phyloP scores from a whole-genome alignment of 352 stramenopile species.

The Globisporangium lucens region DNA sequence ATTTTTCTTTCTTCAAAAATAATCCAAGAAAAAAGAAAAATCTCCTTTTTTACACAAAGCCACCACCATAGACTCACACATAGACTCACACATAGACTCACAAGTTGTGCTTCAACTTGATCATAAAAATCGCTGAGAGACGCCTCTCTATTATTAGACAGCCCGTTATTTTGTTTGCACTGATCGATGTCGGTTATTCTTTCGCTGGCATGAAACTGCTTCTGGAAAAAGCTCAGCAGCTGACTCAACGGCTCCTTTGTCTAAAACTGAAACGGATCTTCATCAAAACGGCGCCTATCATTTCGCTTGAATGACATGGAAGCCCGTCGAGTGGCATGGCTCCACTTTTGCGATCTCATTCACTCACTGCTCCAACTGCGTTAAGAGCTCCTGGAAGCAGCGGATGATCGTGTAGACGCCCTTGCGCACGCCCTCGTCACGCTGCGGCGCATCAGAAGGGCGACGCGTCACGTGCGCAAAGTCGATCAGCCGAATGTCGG shows the following conservation, averaged over 20 bases:
- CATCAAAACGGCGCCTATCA: neutral
- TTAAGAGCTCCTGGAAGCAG: constrained; percentile 52
- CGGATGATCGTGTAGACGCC: constrained; percentile 49
- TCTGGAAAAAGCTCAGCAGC: neutral
- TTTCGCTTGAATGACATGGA: constrained; percentile 1
- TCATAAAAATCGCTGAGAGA: neutral
- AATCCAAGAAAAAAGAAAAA: neutral
- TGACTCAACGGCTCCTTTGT: neutral
- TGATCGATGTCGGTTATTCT: neutral
- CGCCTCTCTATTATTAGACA: neutral
- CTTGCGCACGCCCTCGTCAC: constrained; percentile 57
- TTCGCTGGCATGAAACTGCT: neutral
- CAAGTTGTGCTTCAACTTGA: neutral
- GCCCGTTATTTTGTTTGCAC: neutral
- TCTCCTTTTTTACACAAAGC: neutral
- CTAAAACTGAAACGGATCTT: neutral
- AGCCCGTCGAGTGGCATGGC: neutral
- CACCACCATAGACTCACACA: neutral
- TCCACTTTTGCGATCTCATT: neutral
- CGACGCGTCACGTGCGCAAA: constrained; percentile 68
- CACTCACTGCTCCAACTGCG: neutral
- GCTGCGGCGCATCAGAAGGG: constrained; percentile 10
- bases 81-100: neutral
- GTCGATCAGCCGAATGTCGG: constrained; percentile 81
- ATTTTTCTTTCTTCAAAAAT: constrained; percentile 1